Evolutionary conservation across 169 alveolate genomes (phyloP).

Genomic region (Plasmodium gonderi): DNA sequence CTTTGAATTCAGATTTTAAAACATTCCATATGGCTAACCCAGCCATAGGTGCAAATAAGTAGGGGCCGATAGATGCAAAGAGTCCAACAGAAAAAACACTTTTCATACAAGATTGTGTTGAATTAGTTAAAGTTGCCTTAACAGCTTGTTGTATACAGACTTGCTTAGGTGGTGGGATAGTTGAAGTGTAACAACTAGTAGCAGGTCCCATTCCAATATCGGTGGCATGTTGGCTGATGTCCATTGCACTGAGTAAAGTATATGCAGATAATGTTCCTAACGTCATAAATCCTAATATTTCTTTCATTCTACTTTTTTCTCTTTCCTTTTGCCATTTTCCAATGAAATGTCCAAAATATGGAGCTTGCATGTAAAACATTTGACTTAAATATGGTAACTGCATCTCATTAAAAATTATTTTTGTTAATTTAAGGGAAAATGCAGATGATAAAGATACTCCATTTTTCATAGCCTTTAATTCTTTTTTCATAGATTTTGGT

Average conservation of each 20-base stretch:
- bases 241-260: constrained; percentile 82
- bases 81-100: constrained; percentile 84
- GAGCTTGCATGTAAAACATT: constrained; percentile 85
- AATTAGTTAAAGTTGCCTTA: constrained; percentile 66
- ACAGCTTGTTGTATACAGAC: constrained; percentile 78
- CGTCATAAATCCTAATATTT: constrained; percentile 77
- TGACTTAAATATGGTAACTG: constrained; percentile 79
- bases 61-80: constrained; percentile 84
- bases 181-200: constrained; percentile 78
- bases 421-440: constrained; percentile 80
- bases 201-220: constrained; percentile 85
- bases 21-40: constrained; percentile 82
- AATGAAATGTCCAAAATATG: constrained; percentile 84
- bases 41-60: constrained; percentile 84
- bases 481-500: constrained; percentile 83
- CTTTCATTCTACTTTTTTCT: constrained; percentile 76
- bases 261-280: constrained; percentile 85
- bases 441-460: constrained; percentile 86
- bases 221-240: constrained; percentile 83
- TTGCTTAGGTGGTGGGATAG: constrained; percentile 77
- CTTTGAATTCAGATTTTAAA: constrained; percentile 84
- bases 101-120: constrained; percentile 77
- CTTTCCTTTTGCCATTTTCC: constrained; percentile 84
- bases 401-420: constrained; percentile 75
- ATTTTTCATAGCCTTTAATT: constrained; percentile 80